Evolutionary conservation across 768 basidiomycete species (phyloP), one percentile per base, ranked within the genome.

Genomic region (Suillus plorans): DNA sequence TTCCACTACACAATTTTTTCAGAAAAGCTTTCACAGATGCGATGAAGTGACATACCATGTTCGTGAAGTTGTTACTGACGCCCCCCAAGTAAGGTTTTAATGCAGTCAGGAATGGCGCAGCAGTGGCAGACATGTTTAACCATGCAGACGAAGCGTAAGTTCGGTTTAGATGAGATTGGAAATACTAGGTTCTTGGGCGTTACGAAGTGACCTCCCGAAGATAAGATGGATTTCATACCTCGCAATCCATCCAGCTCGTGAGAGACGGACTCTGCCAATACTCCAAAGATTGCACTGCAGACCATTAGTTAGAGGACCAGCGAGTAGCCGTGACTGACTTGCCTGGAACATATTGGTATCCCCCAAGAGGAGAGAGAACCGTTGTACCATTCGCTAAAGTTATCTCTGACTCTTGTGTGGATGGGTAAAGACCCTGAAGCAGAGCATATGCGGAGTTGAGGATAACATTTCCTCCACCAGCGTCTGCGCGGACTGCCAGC

Each of bases 201-300:
- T 39, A 41, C 12, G 36, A 34, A 41, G 25, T 20, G n/a, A 61
- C 25, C 20, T 50, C 14, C 12, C 12, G 25, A 36, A 36, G 14
- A 31, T 31, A 31, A 13, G 2, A 28, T 7, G 9, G 28, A 28
- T 25, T 36, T 45, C 60, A 62, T 67, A 85, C 84, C 5, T 81
- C 76, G 74, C 87, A 88, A 22, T 82, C 79, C 44, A 86, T 87
- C 91, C 90, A 94, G 68, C 88, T 88, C 76, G 94, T 92, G 63
- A 94, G 79, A 39, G 89, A 89, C 66, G 91, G 86, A 69, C 62
- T 66, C 59, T 75, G 68, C 69, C 56, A 81, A 82, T 25, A 88
- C 76, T 92, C 91, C 52, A 95, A 87, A 37, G 75, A 76, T 45
- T 73, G 67, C 14, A 75, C 74, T 47, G 92, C 90, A 56, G 95